These are phyloP conservation scores for Vanderwaltozyma verrucispora DNA, from an alignment of 805 yeast species.

Conservation along the genomic window DNA sequence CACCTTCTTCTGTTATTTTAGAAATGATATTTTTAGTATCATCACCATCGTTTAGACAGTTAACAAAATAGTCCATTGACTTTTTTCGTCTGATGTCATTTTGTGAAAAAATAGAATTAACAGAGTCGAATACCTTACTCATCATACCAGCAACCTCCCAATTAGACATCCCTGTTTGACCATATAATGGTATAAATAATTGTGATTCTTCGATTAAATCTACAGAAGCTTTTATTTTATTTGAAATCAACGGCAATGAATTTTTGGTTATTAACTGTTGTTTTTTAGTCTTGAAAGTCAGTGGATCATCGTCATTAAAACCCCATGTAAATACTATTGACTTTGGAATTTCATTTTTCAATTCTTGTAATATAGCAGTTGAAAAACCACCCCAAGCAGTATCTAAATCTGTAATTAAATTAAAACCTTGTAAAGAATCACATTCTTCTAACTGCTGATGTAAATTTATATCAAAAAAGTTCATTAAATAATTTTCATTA, in stretches of 20 bases:
- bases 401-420: conserved; percentile 59
- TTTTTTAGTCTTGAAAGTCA: conserved; percentile 10
- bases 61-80: conserved; percentile 15
- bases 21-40: conserved; percentile 17
- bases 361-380: conserved; percentile 35
- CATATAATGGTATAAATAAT: conserved; percentile 45
- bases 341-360: conserved; percentile 62
- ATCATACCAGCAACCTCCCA: conserved; percentile 24
- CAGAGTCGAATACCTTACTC: conserved; percentile 17
- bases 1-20: conserved; percentile 7
- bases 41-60: conserved; percentile 17
- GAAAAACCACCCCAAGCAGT: conserved; percentile 81
- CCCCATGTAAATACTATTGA: conserved; percentile 40
- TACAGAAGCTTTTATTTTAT: conserved; percentile 39
- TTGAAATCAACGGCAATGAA: conserved; percentile 9
- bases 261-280: conserved; percentile 1
- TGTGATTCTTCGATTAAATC: conserved; percentile 40
- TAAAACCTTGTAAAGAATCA: conserved; percentile 65
- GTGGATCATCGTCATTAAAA: conserved; percentile 23
- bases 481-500: conserved; percentile 31
- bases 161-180: conserved; percentile 13
- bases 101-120: conserved; percentile 16
- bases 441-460: conserved; percentile 61
- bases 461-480: conserved; percentile 48
- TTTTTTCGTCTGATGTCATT: conserved; percentile 7